Conservation (phyloP, 257 asterid genomes). For the Solanum etuberosum region DNA sequence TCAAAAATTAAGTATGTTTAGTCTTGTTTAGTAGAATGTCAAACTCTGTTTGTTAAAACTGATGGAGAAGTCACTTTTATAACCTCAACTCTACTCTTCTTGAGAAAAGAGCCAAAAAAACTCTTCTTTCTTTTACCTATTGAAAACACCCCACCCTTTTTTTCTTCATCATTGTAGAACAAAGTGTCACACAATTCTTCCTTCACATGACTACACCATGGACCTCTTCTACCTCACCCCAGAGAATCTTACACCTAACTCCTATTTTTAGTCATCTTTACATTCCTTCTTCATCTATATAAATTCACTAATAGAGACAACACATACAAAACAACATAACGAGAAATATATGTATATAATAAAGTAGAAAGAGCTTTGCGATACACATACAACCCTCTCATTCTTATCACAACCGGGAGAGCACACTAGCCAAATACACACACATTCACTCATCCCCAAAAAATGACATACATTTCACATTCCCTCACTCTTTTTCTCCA, state of each 20-base stretch:
- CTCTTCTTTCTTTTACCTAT: neutral
- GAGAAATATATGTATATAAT: neutral
- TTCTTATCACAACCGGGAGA: neutral
- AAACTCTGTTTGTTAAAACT: neutral
- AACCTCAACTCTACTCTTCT: neutral
- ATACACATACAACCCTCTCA: neutral
- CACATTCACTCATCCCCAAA: neutral
- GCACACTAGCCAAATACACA: neutral
- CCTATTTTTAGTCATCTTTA: neutral
- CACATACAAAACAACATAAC: neutral
- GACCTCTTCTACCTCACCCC: neutral
- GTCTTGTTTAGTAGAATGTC: neutral
- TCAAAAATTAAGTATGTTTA: neutral
- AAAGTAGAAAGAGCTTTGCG: neutral
- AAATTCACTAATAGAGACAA: neutral
- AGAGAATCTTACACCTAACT: neutral
- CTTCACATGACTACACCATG: neutral
- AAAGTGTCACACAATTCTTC: neutral
- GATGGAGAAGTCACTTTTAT: neutral
- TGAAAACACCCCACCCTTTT: neutral
- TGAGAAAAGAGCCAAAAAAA: neutral
- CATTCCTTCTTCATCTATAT: neutral
- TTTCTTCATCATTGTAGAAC: neutral
- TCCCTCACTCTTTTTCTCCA: neutral
- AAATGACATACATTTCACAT: neutral